Conservation (phyloP, 2,329 filamentous ascomycete species). For the Xylaria arbuscula region DNA sequence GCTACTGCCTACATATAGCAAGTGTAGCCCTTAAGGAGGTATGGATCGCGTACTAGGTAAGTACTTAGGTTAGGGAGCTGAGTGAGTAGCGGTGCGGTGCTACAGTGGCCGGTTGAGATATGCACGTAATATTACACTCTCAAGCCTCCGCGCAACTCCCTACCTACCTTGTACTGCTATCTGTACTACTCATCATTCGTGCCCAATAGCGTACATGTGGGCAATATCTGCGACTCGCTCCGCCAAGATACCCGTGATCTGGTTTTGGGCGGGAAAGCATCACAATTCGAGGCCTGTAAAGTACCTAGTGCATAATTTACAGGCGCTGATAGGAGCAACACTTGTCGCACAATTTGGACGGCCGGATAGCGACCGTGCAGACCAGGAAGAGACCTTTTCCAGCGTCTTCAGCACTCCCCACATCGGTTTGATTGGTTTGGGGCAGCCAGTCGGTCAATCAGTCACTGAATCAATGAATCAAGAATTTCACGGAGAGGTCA, state of each 20-base stretch:
- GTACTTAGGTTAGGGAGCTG: conserved; percentile 1
- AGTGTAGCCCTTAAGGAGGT: neutral
- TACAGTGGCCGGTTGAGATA: conserved; percentile 38
- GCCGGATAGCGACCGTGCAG: conserved; percentile 38
- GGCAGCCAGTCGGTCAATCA: conserved; percentile 6
- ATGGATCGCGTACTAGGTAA: conserved; percentile 12
- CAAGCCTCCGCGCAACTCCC: conserved; percentile 25
- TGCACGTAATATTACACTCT: conserved; percentile 45
- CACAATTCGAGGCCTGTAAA: conserved; percentile 8
- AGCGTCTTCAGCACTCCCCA: conserved; percentile 27
- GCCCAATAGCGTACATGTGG: conserved; percentile 21
- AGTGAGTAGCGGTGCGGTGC: conserved; percentile 25
- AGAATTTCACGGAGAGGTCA: conserved; percentile 6
- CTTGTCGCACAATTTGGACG: conserved; percentile 34
- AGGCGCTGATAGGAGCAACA: conserved; percentile 30
- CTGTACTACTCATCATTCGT: conserved; percentile 20
- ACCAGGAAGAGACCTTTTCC: conserved; percentile 27
- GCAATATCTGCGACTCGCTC: conserved; percentile 22
- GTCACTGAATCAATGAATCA: neutral
- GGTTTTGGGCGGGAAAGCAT: conserved; percentile 27
- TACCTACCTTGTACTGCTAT: conserved; percentile 15
- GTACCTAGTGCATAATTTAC: conserved; percentile 19
- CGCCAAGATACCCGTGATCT: conserved; percentile 23
- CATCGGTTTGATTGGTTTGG: conserved; percentile 34
- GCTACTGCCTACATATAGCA: no score